Conservation (phyloP, 1,284 basidiomycete species). For the Cutaneotrichosporon mucoides region DNA sequence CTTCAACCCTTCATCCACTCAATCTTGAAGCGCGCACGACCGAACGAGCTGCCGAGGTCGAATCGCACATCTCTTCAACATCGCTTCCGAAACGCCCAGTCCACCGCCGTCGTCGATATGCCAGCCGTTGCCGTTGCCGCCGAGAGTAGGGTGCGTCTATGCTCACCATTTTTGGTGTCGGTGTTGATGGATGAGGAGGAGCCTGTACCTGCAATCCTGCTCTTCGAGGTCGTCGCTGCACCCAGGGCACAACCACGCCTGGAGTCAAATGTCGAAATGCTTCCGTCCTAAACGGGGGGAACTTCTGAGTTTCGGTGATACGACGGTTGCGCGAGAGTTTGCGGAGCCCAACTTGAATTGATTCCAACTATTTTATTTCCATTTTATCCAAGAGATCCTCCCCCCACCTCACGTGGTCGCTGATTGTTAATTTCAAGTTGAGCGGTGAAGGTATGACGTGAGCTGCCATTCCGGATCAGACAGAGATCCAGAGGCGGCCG, state of each 20-base stretch:
- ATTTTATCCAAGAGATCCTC: no score
- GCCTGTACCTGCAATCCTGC: neutral
- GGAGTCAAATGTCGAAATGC: no score
- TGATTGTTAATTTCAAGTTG: neutral
- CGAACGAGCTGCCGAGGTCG: no score
- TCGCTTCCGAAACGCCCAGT: neutral
- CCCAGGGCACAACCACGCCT: neutral
- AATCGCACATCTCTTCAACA: neutral
- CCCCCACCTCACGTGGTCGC: no score
- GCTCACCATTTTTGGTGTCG: conserved; percentile 39
- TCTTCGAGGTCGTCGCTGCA: neutral
- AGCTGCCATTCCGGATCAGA: no score
- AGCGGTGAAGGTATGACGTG: neutral
- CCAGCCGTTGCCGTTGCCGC: neutral
- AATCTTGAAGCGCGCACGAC: no score
- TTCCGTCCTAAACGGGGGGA: no score
- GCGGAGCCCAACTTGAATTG: no score
- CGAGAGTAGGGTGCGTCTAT: conserved; percentile 1
- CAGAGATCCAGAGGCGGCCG: neutral
- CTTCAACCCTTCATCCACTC: neutral
- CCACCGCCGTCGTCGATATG: neutral
- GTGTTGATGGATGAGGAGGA: conserved; percentile 29
- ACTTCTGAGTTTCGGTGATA: no score
- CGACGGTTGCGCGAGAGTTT: no score
- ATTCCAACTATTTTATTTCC: neutral